phyloP scores from a whole-genome alignment of 352 stramenopile genomes.

The Porosira glacialis region DNA sequence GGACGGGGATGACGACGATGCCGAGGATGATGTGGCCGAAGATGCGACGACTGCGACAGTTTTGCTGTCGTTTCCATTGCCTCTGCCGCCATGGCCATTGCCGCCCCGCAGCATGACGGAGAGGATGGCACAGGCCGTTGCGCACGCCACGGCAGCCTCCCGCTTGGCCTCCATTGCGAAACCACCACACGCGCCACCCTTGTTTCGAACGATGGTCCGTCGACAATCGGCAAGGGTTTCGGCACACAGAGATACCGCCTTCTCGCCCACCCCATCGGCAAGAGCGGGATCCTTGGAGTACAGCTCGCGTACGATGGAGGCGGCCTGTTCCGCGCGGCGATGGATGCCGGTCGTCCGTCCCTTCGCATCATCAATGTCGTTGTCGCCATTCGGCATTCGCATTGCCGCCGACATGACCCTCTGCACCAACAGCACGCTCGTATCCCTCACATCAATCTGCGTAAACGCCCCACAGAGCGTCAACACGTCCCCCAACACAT shows the following conservation, averaged over 20 bases:
- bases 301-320: conserved; percentile 39
- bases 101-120: conserved; percentile 30
- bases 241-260: conserved; percentile 50
- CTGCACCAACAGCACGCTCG: conserved; percentile 59
- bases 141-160: conserved; percentile 29
- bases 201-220: conserved; percentile 24
- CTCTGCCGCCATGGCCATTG: not conserved
- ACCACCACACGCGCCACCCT: conserved; percentile 18
- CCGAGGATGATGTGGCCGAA: no score
- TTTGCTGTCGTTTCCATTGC: not conserved
- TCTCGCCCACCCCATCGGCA: conserved; percentile 48
- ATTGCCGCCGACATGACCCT: conserved; percentile 41
- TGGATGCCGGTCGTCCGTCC: not conserved
- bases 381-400: not conserved
- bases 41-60: no score
- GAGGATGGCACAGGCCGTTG: conserved; percentile 44
- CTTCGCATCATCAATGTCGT: conserved; percentile 9
- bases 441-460: conserved; percentile 61
- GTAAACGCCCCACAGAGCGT: conserved; percentile 74
- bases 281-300: conserved; percentile 47
- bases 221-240: conserved; percentile 54
- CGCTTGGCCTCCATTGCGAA: conserved; percentile 26
- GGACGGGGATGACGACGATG: no score
- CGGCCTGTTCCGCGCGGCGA: conserved; percentile 37
- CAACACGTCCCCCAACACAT: conserved; percentile 60